A percentile compares a stretch with the other conserved stretches of the same genome.
Conservation (phyloP, 345 rosid species). For the Arabidopsis thaliana region TAIR10.1 NC_003076.8:21450001-21450500, state of each 20-base stretch:
- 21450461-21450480: not conserved
- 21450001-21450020: conserved; percentile 46
- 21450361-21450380: conserved; percentile 1
- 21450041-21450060: conserved; percentile 41
- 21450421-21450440: not conserved
- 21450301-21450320: conserved; percentile 32
- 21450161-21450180: conserved; percentile 33
- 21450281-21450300: conserved; percentile 33
- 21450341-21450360: conserved; percentile 15
- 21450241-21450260: conserved; percentile 30
- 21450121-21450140: conserved; percentile 8
- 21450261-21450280: conserved; percentile 34
- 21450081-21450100: conserved; percentile 29
- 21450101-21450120: conserved; percentile 6
- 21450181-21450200: conserved; percentile 25
- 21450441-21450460: too few species aligned
- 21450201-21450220: conserved; percentile 26
- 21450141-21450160: conserved; percentile 4
- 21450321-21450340: not conserved
- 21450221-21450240: conserved; percentile 34
- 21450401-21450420: not conserved
- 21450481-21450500: too few species aligned
- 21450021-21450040: conserved; percentile 38
- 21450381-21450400: not conserved
- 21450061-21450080: conserved; percentile 35